These are phyloP conservation scores for Xanthoceras sorbifolium DNA, from an alignment of 345 rosid genomes.

Conservation along the genomic window DNA sequence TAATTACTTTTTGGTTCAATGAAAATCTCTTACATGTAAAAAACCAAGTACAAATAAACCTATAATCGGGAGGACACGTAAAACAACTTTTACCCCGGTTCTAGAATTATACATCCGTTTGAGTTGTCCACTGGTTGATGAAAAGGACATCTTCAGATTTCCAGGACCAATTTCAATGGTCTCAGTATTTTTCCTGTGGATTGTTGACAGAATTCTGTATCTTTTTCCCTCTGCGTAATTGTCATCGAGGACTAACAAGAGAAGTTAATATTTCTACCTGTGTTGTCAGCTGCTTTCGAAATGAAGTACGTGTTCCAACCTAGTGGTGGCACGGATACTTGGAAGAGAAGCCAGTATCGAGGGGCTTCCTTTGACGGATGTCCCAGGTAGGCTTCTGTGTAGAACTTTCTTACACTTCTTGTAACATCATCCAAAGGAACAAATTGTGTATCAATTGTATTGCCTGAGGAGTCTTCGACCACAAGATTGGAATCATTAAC, in stretches of 20 bases:
- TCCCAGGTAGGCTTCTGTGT: conserved; percentile 63
- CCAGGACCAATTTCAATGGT: conserved; percentile 76
- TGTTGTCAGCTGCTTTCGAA: conserved; percentile 42
- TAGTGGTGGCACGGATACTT: conserved; percentile 68
- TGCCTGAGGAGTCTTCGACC: conserved; percentile 67
- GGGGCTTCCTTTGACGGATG: conserved; percentile 42
- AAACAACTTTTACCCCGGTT: conserved; percentile 58
- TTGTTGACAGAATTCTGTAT: conserved; percentile 14
- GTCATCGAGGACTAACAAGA: background rate
- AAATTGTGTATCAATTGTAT: conserved; percentile 50
- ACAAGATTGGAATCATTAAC: conserved; percentile 53
- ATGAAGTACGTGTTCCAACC: conserved; percentile 88
- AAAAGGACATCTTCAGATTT: conserved; percentile 66
- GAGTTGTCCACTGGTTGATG: conserved; percentile 68
- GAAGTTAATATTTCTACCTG: no score
- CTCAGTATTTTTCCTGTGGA: conserved; percentile 31
- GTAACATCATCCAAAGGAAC: conserved; percentile 61
- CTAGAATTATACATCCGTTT: conserved; percentile 61
- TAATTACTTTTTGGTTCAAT: conserved; percentile 2
- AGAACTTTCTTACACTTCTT: conserved; percentile 58
- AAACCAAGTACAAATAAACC: background rate
- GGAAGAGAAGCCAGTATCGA: conserved; percentile 71
- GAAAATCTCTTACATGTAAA: background rate
- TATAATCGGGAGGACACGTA: no score
- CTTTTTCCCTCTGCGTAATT: conserved; percentile 38